These are phyloP conservation scores for Phytopythium sindhum DNA, from an alignment of 352 stramenopile species.

Conservation along the genomic window DNA sequence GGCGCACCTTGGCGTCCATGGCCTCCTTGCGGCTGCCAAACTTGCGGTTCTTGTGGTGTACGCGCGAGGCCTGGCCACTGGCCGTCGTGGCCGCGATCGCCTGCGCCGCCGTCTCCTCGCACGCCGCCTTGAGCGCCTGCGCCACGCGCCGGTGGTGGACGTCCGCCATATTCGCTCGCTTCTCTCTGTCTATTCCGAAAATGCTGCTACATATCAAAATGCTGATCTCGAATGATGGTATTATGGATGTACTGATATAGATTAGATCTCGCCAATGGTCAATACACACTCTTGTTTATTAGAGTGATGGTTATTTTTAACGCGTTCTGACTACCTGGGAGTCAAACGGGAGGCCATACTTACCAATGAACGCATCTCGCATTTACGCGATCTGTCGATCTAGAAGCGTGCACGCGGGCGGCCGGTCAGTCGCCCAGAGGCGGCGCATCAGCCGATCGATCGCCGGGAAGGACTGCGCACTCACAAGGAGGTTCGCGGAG, in stretches of 20 bases:
- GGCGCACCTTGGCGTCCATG: conserved; percentile 65
- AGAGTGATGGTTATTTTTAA: background rate
- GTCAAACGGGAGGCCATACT: background rate
- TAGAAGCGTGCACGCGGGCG: background rate
- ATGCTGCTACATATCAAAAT: too few relatives aligned
- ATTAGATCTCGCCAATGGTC: background rate
- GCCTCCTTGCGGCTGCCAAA: conserved; percentile 79
- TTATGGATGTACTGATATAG: background rate
- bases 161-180: conserved; percentile 40
- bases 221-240: background rate
- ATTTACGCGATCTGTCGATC: background rate
- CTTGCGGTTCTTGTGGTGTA: conserved; percentile 86
- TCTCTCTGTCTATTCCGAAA: too few relatives aligned
- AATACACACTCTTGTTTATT: background rate
- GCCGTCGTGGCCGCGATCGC: conserved; percentile 69
- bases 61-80: conserved; percentile 62
- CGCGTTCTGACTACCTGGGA: background rate
- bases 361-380: background rate
- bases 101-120: conserved; percentile 78
- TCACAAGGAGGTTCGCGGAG: background rate
- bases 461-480: background rate
- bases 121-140: conserved; percentile 71
- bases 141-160: conserved; percentile 65
- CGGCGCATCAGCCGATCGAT: too few relatives aligned
- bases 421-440: too few relatives aligned